Percentiles rank a stretch among this genome's conserved stretches.
Conservation (phyloP, 2,329 filamentous ascomycete genomes). For the Talaromyces sp. region DNA sequence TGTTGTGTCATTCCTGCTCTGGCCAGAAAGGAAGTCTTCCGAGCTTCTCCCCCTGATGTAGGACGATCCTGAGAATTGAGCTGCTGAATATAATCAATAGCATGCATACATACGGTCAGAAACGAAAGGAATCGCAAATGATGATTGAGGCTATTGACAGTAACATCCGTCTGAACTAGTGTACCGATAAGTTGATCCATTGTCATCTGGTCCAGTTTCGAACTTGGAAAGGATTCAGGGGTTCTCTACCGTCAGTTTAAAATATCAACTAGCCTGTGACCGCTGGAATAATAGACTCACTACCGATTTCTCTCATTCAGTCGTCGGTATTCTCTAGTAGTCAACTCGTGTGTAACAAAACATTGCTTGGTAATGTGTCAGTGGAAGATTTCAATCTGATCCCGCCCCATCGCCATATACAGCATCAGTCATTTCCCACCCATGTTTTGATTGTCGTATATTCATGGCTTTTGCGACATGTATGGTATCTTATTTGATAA, state of each 20-base stretch:
- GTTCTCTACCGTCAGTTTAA: not conserved
- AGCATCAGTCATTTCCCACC: not conserved
- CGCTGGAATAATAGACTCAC: not conserved
- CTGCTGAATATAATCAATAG: not conserved
- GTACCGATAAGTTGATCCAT: not conserved
- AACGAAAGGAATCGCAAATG: not conserved
- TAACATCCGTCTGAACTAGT: not conserved
- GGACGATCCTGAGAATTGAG: not conserved
- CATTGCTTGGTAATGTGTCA: constrained; percentile 4
- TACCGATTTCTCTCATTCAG: not conserved
- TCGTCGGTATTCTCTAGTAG: not conserved
- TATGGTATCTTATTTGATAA: not conserved
- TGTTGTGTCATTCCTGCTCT: not conserved
- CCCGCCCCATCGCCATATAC: not conserved
- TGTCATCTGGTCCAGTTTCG: not conserved
- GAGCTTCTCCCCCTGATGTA: not conserved
- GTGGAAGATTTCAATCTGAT: not conserved
- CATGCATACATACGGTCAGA: not conserved
- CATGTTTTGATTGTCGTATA: not conserved
- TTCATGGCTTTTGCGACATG: not conserved
- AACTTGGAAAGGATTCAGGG: not conserved
- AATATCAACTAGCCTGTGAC: not conserved
- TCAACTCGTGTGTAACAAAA: not conserved
- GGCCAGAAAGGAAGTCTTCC: not conserved
- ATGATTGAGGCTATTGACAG: not conserved